These are phyloP conservation scores for Zymoseptoria ardabiliae DNA, from an alignment of 2,329 filamentous ascomycete species.

Conservation along the genomic window DNA sequence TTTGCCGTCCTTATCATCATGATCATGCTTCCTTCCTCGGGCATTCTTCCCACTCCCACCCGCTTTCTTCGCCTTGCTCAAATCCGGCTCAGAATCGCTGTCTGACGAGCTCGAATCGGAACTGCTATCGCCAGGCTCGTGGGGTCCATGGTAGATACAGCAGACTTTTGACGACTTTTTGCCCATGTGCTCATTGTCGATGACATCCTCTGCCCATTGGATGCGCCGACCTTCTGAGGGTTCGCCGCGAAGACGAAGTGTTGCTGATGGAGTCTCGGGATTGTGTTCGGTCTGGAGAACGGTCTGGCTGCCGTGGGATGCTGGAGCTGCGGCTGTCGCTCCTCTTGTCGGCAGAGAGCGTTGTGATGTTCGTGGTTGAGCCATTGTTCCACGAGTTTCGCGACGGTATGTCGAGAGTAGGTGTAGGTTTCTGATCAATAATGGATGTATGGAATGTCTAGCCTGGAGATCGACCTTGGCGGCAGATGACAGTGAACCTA, in stretches of 20 bases:
- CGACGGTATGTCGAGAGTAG: background rate
- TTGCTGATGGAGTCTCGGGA: constrained; percentile 24
- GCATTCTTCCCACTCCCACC: constrained; percentile 35
- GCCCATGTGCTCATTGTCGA: constrained; percentile 92
- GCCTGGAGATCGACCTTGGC: background rate
- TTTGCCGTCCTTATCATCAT: constrained; percentile 46
- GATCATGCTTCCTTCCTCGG: constrained; percentile 65
- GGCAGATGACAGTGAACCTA: background rate
- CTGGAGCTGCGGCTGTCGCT: constrained; percentile 18
- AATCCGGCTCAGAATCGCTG: constrained; percentile 50
- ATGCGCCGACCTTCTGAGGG: constrained; percentile 53
- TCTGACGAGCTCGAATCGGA: constrained; percentile 49
- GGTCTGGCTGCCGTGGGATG: constrained; percentile 28
- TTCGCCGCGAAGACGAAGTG: constrained; percentile 35
- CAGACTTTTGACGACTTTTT: constrained; percentile 98
- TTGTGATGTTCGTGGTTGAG: constrained; percentile 1
- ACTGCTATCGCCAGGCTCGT: constrained; percentile 73
- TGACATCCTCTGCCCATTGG: constrained; percentile 84
- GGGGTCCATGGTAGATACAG: constrained; percentile 93
- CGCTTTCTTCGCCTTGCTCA: constrained; percentile 40
- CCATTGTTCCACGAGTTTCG: background rate
- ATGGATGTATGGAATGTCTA: background rate
- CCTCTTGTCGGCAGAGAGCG: background rate
- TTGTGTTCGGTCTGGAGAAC: constrained; percentile 22
- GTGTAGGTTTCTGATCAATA: background rate